phyloP scores from a whole-genome alignment of 108 stramenopile species.

The Skeletonema marinoi region DNA sequence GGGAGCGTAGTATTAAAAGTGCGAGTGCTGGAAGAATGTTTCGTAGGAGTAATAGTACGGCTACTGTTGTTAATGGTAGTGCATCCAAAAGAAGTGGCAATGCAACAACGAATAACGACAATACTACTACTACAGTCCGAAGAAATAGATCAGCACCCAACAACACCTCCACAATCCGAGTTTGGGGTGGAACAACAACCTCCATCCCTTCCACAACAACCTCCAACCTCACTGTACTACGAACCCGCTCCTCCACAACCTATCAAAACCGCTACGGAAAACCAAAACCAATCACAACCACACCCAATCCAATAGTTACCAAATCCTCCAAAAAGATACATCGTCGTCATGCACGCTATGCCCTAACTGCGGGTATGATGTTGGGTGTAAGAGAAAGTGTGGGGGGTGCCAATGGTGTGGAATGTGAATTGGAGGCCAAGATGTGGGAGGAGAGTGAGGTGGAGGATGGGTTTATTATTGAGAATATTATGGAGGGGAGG shows the following conservation, averaged over 20 bases:
- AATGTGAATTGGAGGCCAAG: conserved; percentile 42
- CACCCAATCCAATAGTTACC: conserved; percentile 40
- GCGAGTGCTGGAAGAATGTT: too few species aligned
- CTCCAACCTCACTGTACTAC: too few species aligned
- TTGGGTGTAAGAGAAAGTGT: conserved; percentile 72
- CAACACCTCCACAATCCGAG: not conserved
- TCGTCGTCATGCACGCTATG: conserved; percentile 74
- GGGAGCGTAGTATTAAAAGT: not conserved
- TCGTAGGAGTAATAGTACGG: not conserved
- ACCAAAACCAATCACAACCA: conserved; percentile 11
- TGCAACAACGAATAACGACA: not conserved
- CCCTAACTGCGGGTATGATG: conserved; percentile 90
- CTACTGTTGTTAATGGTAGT: not conserved
- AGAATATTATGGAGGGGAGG: not conserved
- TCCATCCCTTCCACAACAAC: not conserved
- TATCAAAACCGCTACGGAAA: conserved; percentile 16
- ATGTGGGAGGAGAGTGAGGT: conserved; percentile 37
- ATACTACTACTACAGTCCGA: not conserved
- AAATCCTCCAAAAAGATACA: conserved; percentile 56
- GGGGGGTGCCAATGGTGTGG: conserved; percentile 47
- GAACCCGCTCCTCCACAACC: not conserved
- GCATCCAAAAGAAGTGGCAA: not conserved
- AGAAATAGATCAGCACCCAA: not conserved
- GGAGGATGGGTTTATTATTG: not conserved
- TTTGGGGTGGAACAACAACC: not conserved